phyloP scores from a whole-genome alignment of 1,284 basidiomycete species.

The Fistulinella staudtii region DNA sequence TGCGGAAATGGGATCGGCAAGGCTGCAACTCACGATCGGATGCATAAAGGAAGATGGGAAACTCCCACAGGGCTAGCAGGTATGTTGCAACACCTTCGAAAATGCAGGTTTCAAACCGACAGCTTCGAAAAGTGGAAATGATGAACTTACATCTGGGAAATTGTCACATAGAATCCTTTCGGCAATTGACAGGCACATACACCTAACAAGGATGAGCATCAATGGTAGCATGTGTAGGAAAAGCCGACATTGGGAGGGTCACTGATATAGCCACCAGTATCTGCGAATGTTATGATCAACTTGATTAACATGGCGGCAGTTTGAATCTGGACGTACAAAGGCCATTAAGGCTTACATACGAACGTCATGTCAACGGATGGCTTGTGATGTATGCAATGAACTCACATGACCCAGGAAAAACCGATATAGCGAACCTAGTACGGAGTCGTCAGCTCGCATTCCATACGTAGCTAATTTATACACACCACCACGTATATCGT shows the following conservation, averaged over 20 bases:
- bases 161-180: background rate
- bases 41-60: background rate
- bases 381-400: background rate
- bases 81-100: background rate
- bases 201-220: background rate
- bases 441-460: background rate
- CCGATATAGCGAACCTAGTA: background rate
- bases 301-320: rapidly evolving
- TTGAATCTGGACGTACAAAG: background rate
- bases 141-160: slow-evolving; percentile 1
- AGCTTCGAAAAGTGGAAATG: background rate
- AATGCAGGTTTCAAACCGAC: background rate
- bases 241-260: background rate
- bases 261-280: background rate
- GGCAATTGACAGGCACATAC: slow-evolving; percentile 1
- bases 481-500: background rate
- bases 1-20: background rate
- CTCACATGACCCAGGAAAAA: background rate
- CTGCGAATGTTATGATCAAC: background rate
- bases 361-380: background rate
- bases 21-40: background rate
- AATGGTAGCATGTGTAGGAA: background rate
- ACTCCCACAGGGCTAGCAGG: background rate
- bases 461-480: background rate
- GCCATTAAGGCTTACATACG: background rate